These are phyloP conservation scores for Talaromyces sp. DNA, from an alignment of 2,329 filamentous ascomycete species.

Conservation along the genomic window DNA sequence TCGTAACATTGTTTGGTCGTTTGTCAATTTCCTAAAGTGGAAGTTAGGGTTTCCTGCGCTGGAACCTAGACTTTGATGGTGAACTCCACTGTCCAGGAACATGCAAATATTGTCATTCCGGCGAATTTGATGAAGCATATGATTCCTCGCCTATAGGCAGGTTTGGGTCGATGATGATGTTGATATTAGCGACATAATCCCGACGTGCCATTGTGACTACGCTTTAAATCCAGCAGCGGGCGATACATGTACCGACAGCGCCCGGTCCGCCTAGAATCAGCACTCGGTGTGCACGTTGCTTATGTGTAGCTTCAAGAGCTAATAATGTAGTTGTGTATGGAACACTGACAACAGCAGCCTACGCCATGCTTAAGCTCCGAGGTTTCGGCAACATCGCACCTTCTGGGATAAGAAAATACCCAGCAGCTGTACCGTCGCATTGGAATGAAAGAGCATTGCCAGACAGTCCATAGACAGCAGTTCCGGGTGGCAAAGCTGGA, in stretches of 20 bases:
- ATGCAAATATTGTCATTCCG: neutral
- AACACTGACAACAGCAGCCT: slow-evolving; percentile 29
- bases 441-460: slow-evolving; percentile 27
- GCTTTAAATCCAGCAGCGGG: slow-evolving; percentile 24
- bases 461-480: slow-evolving; percentile 30
- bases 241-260: slow-evolving; percentile 29
- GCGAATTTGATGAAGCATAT: too few species aligned
- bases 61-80: neutral
- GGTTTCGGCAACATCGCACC: slow-evolving; percentile 23
- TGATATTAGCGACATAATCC: slow-evolving; percentile 22
- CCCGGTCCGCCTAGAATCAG: slow-evolving; percentile 30
- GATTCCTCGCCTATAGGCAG: neutral
- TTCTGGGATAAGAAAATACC: neutral
- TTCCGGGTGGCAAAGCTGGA: slow-evolving; percentile 23
- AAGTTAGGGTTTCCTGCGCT: neutral
- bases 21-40: neutral
- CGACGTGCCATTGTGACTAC: slow-evolving; percentile 26
- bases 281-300: slow-evolving; percentile 25
- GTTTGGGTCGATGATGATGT: slow-evolving; percentile 6
- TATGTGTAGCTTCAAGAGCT: slow-evolving; percentile 23
- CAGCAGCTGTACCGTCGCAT: slow-evolving; percentile 22
- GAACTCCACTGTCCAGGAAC: neutral
- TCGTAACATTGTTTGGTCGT: neutral
- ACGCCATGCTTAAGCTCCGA: slow-evolving; percentile 20
- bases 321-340: slow-evolving; percentile 28